Conservation (phyloP, 495 filamentous ascomycete species). For the Annulohypoxylon stygium region DNA sequence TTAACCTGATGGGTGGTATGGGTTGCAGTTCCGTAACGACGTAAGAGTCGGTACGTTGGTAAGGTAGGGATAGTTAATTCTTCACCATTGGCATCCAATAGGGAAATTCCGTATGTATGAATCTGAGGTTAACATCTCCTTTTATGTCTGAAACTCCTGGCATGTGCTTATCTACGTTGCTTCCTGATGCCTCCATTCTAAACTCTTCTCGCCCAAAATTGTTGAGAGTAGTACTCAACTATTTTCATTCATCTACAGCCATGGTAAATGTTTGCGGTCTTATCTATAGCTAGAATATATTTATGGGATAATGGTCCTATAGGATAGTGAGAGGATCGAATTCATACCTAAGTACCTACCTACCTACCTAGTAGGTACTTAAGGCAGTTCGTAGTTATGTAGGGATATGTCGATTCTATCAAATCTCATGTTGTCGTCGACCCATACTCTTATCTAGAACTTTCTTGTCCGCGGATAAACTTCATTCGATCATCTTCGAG, state of each 20-base stretch:
- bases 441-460: slow-evolving; percentile 25
- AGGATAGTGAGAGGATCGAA: slow-evolving; percentile 8
- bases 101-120: slow-evolving; percentile 10
- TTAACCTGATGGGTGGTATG: slow-evolving; percentile 9
- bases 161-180: slow-evolving; percentile 42
- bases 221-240: slow-evolving; percentile 28
- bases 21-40: slow-evolving; percentile 18
- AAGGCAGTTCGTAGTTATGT: slow-evolving; percentile 5
- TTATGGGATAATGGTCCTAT: slow-evolving; percentile 24
- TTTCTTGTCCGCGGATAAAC: slow-evolving; percentile 32
- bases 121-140: slow-evolving; percentile 17
- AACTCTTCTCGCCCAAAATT: slow-evolving; percentile 14
- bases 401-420: slow-evolving; percentile 14
- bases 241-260: slow-evolving; percentile 16
- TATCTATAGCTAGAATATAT: slow-evolving; percentile 20
- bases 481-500: slow-evolving; percentile 17
- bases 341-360: neutral
- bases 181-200: neutral
- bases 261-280: slow-evolving; percentile 8
- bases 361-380: neutral
- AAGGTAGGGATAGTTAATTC: slow-evolving; percentile 6
- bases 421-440: neutral
- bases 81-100: slow-evolving; percentile 10
- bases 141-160: slow-evolving; percentile 28
- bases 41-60: slow-evolving; percentile 1